phyloP scores from a whole-genome alignment of 1,284 basidiomycete species.

The Bjerkandera adusta region DNA sequence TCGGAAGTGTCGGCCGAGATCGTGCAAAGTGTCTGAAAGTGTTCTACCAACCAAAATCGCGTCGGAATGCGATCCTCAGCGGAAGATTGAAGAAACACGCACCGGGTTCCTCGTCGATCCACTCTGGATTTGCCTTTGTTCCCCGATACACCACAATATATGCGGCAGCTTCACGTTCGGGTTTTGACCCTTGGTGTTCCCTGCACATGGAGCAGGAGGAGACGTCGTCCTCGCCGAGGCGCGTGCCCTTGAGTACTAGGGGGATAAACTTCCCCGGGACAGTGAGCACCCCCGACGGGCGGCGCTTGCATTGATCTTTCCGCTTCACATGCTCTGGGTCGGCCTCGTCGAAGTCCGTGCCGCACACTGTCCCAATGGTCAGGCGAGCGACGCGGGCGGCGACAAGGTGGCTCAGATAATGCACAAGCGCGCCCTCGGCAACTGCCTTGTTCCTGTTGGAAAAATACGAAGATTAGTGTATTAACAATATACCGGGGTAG shows the following conservation, averaged over 20 bases:
- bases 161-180: conserved; percentile 26
- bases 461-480: too few relatives aligned
- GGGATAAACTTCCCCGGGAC: conserved; percentile 33
- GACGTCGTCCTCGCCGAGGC: conserved; percentile 33
- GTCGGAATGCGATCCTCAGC: neutral
- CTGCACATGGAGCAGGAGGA: conserved; percentile 35
- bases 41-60: conserved; percentile 29
- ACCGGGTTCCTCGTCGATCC: conserved; percentile 46
- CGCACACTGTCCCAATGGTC: conserved; percentile 34
- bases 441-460: conserved; percentile 29
- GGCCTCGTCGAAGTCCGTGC: conserved; percentile 25
- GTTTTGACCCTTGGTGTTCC: conserved; percentile 26
- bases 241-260: conserved; percentile 32
- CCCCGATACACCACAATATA: conserved; percentile 45
- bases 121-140: conserved; percentile 31
- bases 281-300: conserved; percentile 31
- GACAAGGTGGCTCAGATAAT: conserved; percentile 36
- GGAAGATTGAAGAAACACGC: neutral
- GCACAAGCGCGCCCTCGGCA: conserved; percentile 35
- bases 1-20: conserved; percentile 39
- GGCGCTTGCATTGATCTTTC: conserved; percentile 17
- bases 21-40: conserved; percentile 42
- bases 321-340: conserved; percentile 31
- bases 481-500: neutral
- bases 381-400: conserved; percentile 31